Percentiles rank a stretch among this genome's conserved stretches.
These are phyloP conservation scores for Candida coquimbonensis DNA, from an alignment of 805 yeast genomes.

Conservation along the genomic window DNA sequence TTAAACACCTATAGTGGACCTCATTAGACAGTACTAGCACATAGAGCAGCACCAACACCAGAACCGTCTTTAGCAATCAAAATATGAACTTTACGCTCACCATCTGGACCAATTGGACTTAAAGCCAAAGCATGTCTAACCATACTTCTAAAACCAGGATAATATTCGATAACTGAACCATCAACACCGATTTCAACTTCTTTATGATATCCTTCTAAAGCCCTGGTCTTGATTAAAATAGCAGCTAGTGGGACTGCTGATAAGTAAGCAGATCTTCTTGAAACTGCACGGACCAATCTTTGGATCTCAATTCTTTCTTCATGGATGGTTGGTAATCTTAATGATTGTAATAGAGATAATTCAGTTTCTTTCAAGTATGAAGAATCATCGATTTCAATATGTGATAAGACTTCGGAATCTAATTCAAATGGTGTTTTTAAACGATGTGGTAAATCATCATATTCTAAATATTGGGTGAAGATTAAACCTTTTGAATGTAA, in stretches of 20 bases:
- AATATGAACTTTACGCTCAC: constrained; percentile 67
- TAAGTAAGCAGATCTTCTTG: constrained; percentile 83
- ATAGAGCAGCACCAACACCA: constrained; percentile 95
- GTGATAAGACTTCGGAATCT: constrained; percentile 78
- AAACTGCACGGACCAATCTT: constrained; percentile 66
- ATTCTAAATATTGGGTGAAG: constrained; percentile 43
- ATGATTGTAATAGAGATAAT: constrained; percentile 54
- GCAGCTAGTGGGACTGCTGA: constrained; percentile 90
- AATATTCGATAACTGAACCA: constrained; percentile 89
- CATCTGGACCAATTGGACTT: constrained; percentile 66
- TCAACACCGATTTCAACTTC: constrained; percentile 93
- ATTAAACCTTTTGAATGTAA: constrained; percentile 52
- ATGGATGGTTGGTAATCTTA: constrained; percentile 44
- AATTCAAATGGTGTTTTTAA: constrained; percentile 70
- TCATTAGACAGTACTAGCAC: constrained; percentile 35
- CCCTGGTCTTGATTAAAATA: constrained; percentile 56
- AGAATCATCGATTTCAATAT: constrained; percentile 80
- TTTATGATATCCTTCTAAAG: constrained; percentile 53
- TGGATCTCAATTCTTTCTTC: constrained; percentile 75
- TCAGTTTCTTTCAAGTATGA: constrained; percentile 65
- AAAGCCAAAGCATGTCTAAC: constrained; percentile 70
- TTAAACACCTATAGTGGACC: too few relatives aligned
- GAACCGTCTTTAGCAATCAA: constrained; percentile 91
- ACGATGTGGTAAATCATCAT: constrained; percentile 45
- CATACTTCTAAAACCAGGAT: constrained; percentile 82